Evolutionary conservation across 768 basidiomycete species (phyloP), one percentile per base, ranked within the genome.

Genomic region (Phlebiopsis flavidoalba): DNA sequence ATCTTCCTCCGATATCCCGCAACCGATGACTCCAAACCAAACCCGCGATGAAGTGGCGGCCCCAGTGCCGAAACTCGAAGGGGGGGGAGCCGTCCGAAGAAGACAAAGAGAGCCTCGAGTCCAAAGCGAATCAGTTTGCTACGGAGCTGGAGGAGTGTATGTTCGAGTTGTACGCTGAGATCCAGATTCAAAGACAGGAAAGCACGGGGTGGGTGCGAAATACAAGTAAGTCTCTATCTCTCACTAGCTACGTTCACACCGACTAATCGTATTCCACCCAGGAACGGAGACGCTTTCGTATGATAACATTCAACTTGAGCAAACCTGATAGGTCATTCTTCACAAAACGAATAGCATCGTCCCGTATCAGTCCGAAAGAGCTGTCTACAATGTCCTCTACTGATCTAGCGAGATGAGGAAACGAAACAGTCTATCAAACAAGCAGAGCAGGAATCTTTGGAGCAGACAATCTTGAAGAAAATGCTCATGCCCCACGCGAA

Each of bases 271-370:
- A 17, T 49, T 21, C 33, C 8, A n/a, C n/a, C 2, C 62, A 94
- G 92, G 79, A 89, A 93, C n/a, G n/a, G n/a, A n/a, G n/a, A 74
- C 91, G 92, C 68, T 95, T 94, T 77, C 86, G 93, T 61, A 95
- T 88, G 81, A 80, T 95, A 54, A 85, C 84, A 60, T 96, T 93
- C 76, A 96, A 96, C 75, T 75, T 96, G 69, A 89, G 81, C 77
- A 86, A 94, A 75, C 75, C 78, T 68, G 93, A 95, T 68, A 89
- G 92, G 82, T 86, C 60, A 78, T 80, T 62, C 83, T 96, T 65
- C 91, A 94, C 72, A 84, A 81, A 31, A 67, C 85, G 89, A 65
- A 91, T 96, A 69, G 85, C 85, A 36, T 83, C 81, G 21, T 80
- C 79, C 36, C 78, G 77, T 60, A 83, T 95, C 48, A 75, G 85